phyloP scores from a whole-genome alignment of 768 basidiomycete species.

The Boletus edulis region DNA sequence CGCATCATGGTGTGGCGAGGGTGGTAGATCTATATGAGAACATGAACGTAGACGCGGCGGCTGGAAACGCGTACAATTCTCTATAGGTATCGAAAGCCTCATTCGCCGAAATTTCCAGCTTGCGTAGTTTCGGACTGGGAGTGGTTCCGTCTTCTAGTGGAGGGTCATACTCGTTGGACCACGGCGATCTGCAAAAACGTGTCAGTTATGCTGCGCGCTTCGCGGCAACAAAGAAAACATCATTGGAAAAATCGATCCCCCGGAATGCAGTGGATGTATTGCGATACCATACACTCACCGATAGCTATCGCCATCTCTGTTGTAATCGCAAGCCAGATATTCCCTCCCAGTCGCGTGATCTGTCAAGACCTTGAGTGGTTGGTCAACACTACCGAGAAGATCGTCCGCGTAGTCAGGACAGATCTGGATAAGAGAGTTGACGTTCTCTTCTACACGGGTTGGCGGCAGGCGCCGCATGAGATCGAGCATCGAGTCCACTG shows the following conservation, averaged over 20 bases:
- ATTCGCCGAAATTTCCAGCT: conserved; percentile 90
- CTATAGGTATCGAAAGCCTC: conserved; percentile 97
- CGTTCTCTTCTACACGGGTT: conserved; percentile 82
- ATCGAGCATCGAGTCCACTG: conserved; percentile 92
- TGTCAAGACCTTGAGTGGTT: conserved; percentile 78
- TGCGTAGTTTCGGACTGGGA: conserved; percentile 81
- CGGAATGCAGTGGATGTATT: no score
- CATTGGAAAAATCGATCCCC: no score
- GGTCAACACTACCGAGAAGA: conserved; percentile 91
- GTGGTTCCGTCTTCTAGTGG: conserved; percentile 85
- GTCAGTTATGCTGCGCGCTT: conserved; percentile 10
- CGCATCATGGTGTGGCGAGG: neutral
- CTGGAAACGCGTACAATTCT: conserved; percentile 64
- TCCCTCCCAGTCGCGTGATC: conserved; percentile 83
- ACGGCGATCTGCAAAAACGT: conserved; percentile 72
- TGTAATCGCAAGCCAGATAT: conserved; percentile 93
- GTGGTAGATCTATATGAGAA: neutral
- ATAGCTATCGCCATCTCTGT: conserved; percentile 88
- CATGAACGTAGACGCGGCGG: neutral
- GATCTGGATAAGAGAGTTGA: conserved; percentile 74
- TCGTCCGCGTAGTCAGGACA: conserved; percentile 95
- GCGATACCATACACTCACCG: conserved; percentile 39
- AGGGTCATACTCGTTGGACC: conserved; percentile 96
- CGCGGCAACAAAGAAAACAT: no score
- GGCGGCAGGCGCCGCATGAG: conserved; percentile 96